phyloP scores from a whole-genome alignment of 23 red algal genomes.

The Gracilaria gracilis region DNA sequence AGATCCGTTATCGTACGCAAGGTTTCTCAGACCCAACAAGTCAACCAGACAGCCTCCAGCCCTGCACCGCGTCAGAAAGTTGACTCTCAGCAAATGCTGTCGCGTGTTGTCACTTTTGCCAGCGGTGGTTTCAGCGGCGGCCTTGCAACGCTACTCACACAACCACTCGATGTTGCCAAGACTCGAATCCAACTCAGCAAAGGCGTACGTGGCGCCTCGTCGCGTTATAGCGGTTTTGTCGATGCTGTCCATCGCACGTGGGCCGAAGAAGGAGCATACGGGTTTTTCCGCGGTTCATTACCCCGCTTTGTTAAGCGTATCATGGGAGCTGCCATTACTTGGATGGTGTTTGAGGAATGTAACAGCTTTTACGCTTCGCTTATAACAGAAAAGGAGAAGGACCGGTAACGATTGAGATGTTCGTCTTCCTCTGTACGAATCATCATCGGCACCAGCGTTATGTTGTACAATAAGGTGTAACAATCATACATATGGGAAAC shows the following conservation, averaged over 20 bases:
- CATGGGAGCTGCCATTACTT: constrained; percentile 95
- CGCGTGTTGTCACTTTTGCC: constrained; percentile 77
- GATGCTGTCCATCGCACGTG: constrained; percentile 61
- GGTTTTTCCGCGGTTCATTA: constrained; percentile 90
- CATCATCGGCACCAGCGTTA: background rate
- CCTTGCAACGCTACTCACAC: constrained; percentile 91
- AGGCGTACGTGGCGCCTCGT: constrained; percentile 5
- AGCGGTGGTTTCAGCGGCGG: constrained; percentile 86
- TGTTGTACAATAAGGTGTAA: constrained; percentile 46
- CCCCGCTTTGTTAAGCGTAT: constrained; percentile 95
- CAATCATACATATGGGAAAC: background rate
- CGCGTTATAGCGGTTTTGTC: constrained; percentile 46
- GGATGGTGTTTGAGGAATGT: constrained; percentile 99
- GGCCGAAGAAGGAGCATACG: constrained; percentile 85
- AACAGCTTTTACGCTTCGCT: constrained; percentile 49
- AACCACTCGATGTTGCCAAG: constrained; percentile 97
- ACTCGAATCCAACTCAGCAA: constrained; percentile 90
- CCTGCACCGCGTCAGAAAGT: constrained; percentile 15
- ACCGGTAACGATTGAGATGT: constrained; percentile 7
- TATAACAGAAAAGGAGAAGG: constrained; percentile 5
- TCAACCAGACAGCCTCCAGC: constrained; percentile 19
- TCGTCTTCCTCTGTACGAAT: constrained; percentile 4
- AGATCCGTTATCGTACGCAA: constrained; percentile 53
- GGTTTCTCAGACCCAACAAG: constrained; percentile 30
- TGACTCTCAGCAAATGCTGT: constrained; percentile 34